A percentile compares a stretch with the other conserved stretches of the same genome.
These are phyloP conservation scores for Protomyces arabidopsidicola DNA, from an alignment of 1,139 yeast species.

Conservation along the genomic window DNA sequence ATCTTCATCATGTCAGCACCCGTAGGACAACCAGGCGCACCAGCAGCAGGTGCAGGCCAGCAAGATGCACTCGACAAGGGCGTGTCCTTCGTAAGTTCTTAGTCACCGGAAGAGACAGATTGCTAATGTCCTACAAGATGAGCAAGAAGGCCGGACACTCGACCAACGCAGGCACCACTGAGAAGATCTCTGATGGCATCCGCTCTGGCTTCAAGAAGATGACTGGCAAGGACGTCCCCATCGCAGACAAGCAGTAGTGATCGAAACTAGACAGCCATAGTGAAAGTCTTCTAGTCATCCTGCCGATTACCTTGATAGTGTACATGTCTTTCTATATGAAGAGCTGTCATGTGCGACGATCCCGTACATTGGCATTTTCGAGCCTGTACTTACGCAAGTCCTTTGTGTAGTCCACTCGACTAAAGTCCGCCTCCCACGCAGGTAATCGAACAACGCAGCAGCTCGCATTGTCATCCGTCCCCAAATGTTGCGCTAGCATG, in stretches of 20 bases:
- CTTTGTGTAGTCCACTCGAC: conserved; percentile 17
- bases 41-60: conserved; percentile 16
- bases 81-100: neutral
- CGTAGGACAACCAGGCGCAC: neutral
- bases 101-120: no score
- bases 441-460: conserved; percentile 71
- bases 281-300: neutral
- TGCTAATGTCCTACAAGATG: neutral
- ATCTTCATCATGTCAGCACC: conserved; percentile 4
- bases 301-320: no score
- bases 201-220: conserved; percentile 27
- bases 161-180: conserved; percentile 25
- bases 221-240: conserved; percentile 27
- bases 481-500: conserved; percentile 75
- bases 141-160: conserved; percentile 21
- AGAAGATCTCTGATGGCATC: conserved; percentile 27
- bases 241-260: conserved; percentile 21
- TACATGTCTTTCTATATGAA: no score
- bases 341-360: conserved; percentile 6
- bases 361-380: conserved; percentile 8
- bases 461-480: conserved; percentile 93
- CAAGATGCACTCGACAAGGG: conserved; percentile 26
- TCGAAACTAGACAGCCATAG: neutral
- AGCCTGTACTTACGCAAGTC: conserved; percentile 15
- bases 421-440: conserved; percentile 56